Evolutionary conservation across 257 asterid species (phyloP).

Genomic region (Solanum ossicruentum): DNA sequence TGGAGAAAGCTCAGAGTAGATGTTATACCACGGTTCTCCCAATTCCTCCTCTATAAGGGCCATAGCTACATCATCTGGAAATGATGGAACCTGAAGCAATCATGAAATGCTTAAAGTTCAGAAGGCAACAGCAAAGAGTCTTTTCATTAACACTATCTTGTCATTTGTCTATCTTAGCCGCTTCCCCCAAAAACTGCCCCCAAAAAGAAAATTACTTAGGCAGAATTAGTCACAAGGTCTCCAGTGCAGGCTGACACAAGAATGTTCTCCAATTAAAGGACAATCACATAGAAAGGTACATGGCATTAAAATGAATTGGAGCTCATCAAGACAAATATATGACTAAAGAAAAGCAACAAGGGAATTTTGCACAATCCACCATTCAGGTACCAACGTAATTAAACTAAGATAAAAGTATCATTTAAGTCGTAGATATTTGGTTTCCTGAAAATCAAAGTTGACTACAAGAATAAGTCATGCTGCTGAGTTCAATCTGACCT

Average conservation of each 20-base stretch:
- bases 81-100: slow-evolving; percentile 76
- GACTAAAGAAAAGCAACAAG: background rate
- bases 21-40: slow-evolving; percentile 81
- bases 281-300: background rate
- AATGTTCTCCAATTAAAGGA: background rate
- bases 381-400: background rate
- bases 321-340: background rate
- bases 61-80: slow-evolving; percentile 98
- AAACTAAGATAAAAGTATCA: background rate
- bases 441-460: background rate
- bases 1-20: slow-evolving; percentile 88
- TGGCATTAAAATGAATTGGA: background rate
- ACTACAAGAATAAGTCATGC: background rate
- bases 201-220: background rate
- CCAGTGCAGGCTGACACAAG: background rate
- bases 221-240: background rate
- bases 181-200: background rate
- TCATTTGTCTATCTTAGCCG: background rate
- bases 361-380: background rate
- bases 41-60: slow-evolving; percentile 96
- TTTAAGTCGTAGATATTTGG: background rate
- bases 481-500: slow-evolving; percentile 33
- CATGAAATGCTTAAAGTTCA: background rate
- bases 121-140: background rate
- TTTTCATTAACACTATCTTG: background rate